Evolutionary conservation across 805 yeast species (phyloP).

Genomic region (Pichia heedii): DNA sequence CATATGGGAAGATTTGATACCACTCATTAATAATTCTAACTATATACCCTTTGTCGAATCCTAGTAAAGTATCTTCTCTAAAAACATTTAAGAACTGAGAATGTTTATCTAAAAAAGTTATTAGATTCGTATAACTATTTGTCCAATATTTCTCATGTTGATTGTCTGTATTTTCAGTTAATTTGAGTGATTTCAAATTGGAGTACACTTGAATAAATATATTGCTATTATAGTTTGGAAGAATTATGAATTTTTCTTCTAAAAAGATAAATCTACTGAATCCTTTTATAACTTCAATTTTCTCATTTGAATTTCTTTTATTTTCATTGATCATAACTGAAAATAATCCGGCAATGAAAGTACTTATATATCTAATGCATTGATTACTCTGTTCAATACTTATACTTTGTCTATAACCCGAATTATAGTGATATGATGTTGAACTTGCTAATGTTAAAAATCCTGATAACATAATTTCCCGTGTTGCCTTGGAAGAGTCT

Average conservation of each 20-base stretch:
- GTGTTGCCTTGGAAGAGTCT: not conserved
- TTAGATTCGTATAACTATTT: not conserved
- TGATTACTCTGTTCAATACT: not conserved
- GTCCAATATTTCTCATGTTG: not conserved
- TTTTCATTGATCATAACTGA: slow-evolving; percentile 4
- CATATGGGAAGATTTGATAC: slow-evolving; percentile 5
- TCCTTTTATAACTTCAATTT: not conserved
- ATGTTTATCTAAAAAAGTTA: slow-evolving; percentile 1
- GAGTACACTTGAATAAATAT: not conserved
- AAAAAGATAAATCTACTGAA: not conserved
- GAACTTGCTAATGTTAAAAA: not conserved
- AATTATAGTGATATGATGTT: slow-evolving; percentile 2
- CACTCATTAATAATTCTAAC: slow-evolving; percentile 3
- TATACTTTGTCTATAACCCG: not conserved
- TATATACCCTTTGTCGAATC: slow-evolving; percentile 2
- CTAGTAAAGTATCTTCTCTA: not conserved
- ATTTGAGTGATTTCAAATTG: not conserved
- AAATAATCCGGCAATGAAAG: slow-evolving; percentile 3
- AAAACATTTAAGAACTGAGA: not conserved
- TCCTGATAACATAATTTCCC: not conserved
- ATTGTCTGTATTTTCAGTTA: not conserved
- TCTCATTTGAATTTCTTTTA: not conserved
- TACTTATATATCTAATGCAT: slow-evolving; percentile 1
- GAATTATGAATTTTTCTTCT: not conserved
- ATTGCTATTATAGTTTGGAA: not conserved